Conservation (phyloP, 108 stramenopile species). For the Skeletonema menzelii region DNA sequence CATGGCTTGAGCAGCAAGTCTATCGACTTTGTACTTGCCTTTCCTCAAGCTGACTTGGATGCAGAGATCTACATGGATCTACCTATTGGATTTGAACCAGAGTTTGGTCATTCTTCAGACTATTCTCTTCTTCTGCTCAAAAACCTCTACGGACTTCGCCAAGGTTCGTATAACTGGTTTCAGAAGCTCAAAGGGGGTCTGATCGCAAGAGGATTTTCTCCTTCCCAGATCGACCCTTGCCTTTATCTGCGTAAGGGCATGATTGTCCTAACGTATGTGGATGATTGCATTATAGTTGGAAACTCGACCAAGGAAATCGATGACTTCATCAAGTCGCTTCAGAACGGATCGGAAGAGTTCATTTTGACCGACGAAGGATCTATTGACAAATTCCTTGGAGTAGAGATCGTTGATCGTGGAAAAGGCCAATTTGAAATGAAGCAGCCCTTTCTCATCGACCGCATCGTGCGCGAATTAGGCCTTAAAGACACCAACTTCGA, state of each 20-base stretch:
- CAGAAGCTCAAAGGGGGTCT: conserved; percentile 5
- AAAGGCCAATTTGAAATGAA: conserved; percentile 40
- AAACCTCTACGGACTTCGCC: conserved; percentile 32
- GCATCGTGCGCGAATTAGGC: conserved; percentile 17
- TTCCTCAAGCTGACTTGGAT: conserved; percentile 39
- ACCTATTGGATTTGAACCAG: background rate
- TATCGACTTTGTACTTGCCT: conserved; percentile 38
- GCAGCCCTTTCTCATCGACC: conserved; percentile 48
- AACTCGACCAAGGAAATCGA: conserved; percentile 23
- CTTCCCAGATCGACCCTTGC: conserved; percentile 14
- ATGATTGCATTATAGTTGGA: conserved; percentile 51
- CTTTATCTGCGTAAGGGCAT: background rate
- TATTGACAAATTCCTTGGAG: conserved; percentile 55
- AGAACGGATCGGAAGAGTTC: conserved; percentile 5
- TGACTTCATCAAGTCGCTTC: conserved; percentile 25
- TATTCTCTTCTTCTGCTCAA: background rate
- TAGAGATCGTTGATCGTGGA: conserved; percentile 29
- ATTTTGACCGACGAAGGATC: conserved; percentile 44
- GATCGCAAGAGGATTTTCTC: background rate
- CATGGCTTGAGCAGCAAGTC: conserved; percentile 10
- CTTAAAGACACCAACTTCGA: no score
- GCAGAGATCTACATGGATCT: conserved; percentile 32
- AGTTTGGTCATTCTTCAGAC: conserved; percentile 9
- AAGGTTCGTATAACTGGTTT: conserved; percentile 25
- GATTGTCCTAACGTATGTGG: conserved; percentile 27